phyloP scores from a whole-genome alignment of 1,284 basidiomycete genomes.

The Rhodotorula sp. region DNA sequence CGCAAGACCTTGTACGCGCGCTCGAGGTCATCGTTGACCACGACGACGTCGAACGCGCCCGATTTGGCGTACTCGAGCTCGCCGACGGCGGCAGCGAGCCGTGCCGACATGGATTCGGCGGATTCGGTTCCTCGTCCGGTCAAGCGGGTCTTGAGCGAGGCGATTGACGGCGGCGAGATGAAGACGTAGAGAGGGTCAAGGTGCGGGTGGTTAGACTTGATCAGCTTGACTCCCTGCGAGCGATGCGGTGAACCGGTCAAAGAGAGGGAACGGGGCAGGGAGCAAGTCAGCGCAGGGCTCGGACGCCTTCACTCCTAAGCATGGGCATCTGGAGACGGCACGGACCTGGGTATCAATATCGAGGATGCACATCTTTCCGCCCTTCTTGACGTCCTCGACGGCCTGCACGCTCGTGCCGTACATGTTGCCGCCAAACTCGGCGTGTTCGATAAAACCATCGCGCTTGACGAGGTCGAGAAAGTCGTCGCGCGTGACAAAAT shows the following conservation, averaged over 20 bases:
- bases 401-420: conserved; percentile 87
- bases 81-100: conserved; percentile 73
- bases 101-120: conserved; percentile 67
- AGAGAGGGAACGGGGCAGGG: conserved; percentile 9
- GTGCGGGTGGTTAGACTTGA: conserved; percentile 66
- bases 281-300: not conserved
- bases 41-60: conserved; percentile 73
- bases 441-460: conserved; percentile 61
- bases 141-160: conserved; percentile 66
- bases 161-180: conserved; percentile 80
- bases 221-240: conserved; percentile 77
- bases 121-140: conserved; percentile 81
- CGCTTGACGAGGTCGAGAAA: conserved; percentile 55
- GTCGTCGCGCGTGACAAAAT: conserved; percentile 56
- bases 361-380: conserved; percentile 72
- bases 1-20: conserved; percentile 68
- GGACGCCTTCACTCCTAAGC: not conserved
- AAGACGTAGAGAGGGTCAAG: conserved; percentile 89
- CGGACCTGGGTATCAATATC: conserved; percentile 93
- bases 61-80: conserved; percentile 82
- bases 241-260: no score
- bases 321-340: conserved; percentile 27
- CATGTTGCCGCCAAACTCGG: conserved; percentile 82
- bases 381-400: conserved; percentile 56
- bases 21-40: conserved; percentile 90